Conservation (phyloP, 164 flowering plant species). For the Protea cynaroides region DNA sequence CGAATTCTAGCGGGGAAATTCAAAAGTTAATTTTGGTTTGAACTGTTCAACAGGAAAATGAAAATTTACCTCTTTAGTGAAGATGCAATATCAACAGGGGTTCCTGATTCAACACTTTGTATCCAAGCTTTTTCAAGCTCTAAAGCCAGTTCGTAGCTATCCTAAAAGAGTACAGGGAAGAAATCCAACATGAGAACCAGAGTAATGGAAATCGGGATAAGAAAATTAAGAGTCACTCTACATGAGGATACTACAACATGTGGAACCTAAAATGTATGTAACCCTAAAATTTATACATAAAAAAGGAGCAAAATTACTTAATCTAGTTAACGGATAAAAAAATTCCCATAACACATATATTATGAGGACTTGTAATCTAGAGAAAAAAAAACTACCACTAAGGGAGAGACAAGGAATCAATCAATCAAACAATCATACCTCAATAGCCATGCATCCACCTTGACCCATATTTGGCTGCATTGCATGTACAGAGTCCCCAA, state of each 20-base stretch:
- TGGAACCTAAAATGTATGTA: not conserved
- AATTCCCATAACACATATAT: not conserved
- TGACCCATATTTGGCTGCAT: conserved; percentile 99
- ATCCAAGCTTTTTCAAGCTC: conserved; percentile 83
- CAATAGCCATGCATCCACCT: conserved; percentile 99
- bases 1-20: not conserved
- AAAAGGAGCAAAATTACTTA: not conserved
- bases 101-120: conserved; percentile 42
- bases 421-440: conserved; percentile 39
- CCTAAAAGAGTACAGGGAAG: conserved; percentile 40
- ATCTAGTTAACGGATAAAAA: not conserved
- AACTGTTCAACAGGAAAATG: conserved; percentile 4
- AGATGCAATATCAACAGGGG: conserved; percentile 55
- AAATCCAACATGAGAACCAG: not conserved
- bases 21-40: conserved; percentile 3
- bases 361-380: not conserved
- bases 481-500: conserved; percentile 97
- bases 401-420: not conserved
- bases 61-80: conserved; percentile 58
- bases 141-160: conserved; percentile 78
- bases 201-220: not conserved
- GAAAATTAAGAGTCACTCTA: not conserved
- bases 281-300: too few relatives aligned
- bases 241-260: not conserved
- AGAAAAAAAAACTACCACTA: too few relatives aligned